phyloP scores from a whole-genome alignment of 768 basidiomycete species.

The Russula earlei region DNA sequence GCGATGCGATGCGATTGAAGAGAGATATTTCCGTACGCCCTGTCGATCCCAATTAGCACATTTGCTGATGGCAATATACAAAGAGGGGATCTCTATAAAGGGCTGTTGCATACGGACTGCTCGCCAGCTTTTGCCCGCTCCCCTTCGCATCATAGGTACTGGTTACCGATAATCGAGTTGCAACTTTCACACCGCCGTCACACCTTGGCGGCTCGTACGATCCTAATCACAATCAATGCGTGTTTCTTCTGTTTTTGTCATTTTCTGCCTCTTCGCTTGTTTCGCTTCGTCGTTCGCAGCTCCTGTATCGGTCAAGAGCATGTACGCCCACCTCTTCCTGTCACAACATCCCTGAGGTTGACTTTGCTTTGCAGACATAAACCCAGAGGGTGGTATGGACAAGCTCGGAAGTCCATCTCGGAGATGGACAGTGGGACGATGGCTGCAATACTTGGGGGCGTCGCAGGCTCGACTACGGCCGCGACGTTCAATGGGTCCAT shows the following conservation, averaged over 20 bases:
- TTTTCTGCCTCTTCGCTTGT: background rate
- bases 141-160: background rate
- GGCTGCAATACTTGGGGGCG: too few species aligned
- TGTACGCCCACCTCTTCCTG: background rate
- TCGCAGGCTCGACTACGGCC: too few species aligned
- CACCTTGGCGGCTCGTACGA: too few species aligned
- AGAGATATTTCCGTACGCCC: too few species aligned
- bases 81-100: slow-evolving; percentile 1
- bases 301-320: too few species aligned
- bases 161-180: background rate
- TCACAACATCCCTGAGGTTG: background rate
- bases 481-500: too few species aligned
- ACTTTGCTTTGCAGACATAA: background rate
- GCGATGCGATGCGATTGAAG: too few species aligned
- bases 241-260: background rate
- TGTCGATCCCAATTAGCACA: too few species aligned
- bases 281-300: background rate
- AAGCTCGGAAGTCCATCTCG: too few species aligned
- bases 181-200: background rate
- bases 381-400: too few species aligned
- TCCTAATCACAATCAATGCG: background rate
- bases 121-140: background rate
- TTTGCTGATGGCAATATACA: background rate
- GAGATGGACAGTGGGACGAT: too few species aligned
- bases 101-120: background rate